These are phyloP conservation scores for Chamaecyparis obtusa DNA, from an alignment of 75 land plant genomes.

Conservation along the genomic window DNA sequence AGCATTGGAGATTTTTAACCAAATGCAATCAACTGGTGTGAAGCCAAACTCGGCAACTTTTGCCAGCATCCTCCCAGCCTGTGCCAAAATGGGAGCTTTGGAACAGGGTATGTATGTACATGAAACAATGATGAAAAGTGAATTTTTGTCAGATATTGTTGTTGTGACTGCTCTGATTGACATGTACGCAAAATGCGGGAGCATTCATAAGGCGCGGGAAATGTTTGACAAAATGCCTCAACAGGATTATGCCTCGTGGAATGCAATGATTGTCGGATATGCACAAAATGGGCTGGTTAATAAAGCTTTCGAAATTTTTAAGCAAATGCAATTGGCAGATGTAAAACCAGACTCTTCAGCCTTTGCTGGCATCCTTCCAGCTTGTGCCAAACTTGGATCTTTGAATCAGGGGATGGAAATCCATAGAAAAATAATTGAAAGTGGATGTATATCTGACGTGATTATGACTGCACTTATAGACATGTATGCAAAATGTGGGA, in stretches of 20 bases:
- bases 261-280: slow-evolving; percentile 28
- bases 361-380: slow-evolving; percentile 14
- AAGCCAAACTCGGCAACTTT: slow-evolving; percentile 1
- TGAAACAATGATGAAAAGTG: not conserved
- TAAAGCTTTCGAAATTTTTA: slow-evolving; percentile 20
- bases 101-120: slow-evolving; percentile 15
- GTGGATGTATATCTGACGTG: slow-evolving; percentile 16
- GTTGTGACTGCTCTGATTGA: slow-evolving; percentile 18
- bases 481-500: slow-evolving; percentile 25
- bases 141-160: not conserved
- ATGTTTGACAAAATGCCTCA: slow-evolving; percentile 19
- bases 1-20: slow-evolving; percentile 12
- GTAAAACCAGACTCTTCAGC: slow-evolving; percentile 11
- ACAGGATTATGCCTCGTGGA: slow-evolving; percentile 18
- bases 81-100: not conserved
- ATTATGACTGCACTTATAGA: slow-evolving; percentile 23
- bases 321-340: slow-evolving; percentile 15
- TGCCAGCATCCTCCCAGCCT: slow-evolving; percentile 10
- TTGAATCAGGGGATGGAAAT: slow-evolving; percentile 17
- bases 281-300: slow-evolving; percentile 20
- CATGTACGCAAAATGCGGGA: slow-evolving; percentile 23
- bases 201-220: not conserved
- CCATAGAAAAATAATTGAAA: not conserved
- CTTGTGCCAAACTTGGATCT: slow-evolving; percentile 12
- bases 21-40: slow-evolving; percentile 9